These are phyloP conservation scores for Eutypa lata DNA, from an alignment of 2,329 filamentous ascomycete species.

Conservation along the genomic window DNA sequence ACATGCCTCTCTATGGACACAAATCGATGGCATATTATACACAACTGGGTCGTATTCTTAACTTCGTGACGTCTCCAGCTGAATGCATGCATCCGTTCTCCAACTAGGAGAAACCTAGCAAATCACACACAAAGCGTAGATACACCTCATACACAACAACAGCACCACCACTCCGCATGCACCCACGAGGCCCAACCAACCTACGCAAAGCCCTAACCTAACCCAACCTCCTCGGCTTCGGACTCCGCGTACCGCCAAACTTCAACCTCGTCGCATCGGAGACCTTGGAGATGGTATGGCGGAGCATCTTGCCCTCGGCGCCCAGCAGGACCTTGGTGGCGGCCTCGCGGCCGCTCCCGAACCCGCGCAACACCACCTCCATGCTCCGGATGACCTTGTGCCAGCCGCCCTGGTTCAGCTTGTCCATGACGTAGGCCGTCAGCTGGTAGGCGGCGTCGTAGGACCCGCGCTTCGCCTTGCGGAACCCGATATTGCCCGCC, in stretches of 20 bases:
- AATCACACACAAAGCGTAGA: too few species aligned
- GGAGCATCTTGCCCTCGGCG: slow-evolving; percentile 73
- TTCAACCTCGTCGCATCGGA: slow-evolving; percentile 87
- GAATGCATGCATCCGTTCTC: not conserved
- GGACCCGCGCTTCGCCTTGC: slow-evolving; percentile 71
- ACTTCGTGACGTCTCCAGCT: not conserved
- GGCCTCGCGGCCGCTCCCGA: slow-evolving; percentile 83
- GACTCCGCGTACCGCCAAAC: slow-evolving; percentile 90
- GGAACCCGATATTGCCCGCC: slow-evolving; percentile 87
- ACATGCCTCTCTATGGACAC: not conserved
- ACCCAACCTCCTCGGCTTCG: slow-evolving; percentile 73
- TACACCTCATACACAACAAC: too few species aligned
- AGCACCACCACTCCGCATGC: too few species aligned
- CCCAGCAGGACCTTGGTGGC: slow-evolving; percentile 87
- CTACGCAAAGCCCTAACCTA: slow-evolving; percentile 7
- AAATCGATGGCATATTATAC: not conserved
- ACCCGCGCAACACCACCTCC: slow-evolving; percentile 81
- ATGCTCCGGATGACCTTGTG: slow-evolving; percentile 71
- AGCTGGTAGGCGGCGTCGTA: slow-evolving; percentile 95
- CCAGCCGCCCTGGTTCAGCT: slow-evolving; percentile 79
- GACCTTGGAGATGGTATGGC: slow-evolving; percentile 73
- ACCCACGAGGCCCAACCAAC: too few species aligned
- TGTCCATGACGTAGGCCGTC: slow-evolving; percentile 75
- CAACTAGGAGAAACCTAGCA: not conserved
- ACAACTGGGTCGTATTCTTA: not conserved